A percentile compares a stretch with the other conserved stretches of the same genome.
These are phyloP conservation scores for Fusarium luffae DNA, from an alignment of 2,329 filamentous ascomycete genomes.

Conservation along the genomic window DNA sequence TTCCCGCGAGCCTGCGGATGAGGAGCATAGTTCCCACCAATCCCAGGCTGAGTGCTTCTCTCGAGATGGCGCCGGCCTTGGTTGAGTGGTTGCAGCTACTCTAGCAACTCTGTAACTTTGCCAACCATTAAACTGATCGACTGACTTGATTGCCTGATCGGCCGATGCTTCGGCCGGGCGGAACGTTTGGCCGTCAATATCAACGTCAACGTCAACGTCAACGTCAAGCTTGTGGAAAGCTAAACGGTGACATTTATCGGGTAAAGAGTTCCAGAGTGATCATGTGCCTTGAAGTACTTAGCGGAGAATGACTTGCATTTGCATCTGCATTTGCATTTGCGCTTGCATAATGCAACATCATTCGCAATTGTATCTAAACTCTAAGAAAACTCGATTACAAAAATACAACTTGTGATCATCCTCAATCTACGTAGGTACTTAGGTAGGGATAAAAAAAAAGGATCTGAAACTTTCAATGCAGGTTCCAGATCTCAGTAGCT, in stretches of 20 bases:
- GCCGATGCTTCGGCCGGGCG: constrained; percentile 19
- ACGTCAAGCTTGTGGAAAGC: neutral
- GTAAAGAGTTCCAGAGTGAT: neutral
- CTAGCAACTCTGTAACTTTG: neutral
- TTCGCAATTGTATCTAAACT: constrained; percentile 22
- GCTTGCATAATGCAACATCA: constrained; percentile 25
- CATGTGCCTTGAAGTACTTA: neutral
- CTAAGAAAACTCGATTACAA: neutral
- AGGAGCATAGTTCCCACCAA: constrained; percentile 19
- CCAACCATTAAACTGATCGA: constrained; percentile 8
- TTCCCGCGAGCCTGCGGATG: constrained; percentile 25
- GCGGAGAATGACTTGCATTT: neutral
- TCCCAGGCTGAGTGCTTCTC: neutral
- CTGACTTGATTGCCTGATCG: constrained; percentile 9
- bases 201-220: neutral
- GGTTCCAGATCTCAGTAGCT: neutral
- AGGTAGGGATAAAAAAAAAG: neutral
- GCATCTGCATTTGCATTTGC: neutral
- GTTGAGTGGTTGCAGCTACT: constrained; percentile 18
- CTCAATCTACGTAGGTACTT: neutral
- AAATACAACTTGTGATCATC: neutral
- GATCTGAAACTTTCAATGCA: neutral
- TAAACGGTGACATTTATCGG: neutral
- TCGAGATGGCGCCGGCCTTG: constrained; percentile 5
- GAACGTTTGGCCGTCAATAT: neutral